phyloP scores from a whole-genome alignment of 208 protist genomes.

The Blastocrithidia nonstop region DNA sequence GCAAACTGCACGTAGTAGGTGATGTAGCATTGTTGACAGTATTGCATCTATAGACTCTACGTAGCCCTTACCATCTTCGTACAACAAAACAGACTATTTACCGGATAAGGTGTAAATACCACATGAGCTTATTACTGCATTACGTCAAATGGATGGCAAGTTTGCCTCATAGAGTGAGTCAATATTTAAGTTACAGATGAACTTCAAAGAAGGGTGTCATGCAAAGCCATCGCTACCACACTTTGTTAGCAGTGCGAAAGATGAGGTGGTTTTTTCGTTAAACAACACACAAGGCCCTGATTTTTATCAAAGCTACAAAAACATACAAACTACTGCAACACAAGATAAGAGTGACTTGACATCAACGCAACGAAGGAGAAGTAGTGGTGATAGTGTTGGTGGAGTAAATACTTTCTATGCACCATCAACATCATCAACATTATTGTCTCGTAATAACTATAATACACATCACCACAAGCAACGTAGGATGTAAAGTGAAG shows the following conservation, averaged over 20 bases:
- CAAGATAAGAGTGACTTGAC: too few relatives aligned
- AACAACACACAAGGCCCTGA: constrained; percentile 15
- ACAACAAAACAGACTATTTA: constrained; percentile 12
- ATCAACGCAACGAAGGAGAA: too few relatives aligned
- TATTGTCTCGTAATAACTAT: too few relatives aligned
- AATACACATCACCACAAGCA: too few relatives aligned
- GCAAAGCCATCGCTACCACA: constrained; percentile 21
- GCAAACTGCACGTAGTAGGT: constrained; percentile 18
- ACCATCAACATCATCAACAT: constrained; percentile 1
- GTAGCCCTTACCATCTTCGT: constrained; percentile 10
- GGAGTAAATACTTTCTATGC: neutral
- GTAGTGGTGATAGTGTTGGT: too few relatives aligned
- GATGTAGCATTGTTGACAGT: constrained; percentile 26
- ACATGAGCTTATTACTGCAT: constrained; percentile 12
- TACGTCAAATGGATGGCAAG: constrained; percentile 18
- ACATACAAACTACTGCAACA: too few relatives aligned
- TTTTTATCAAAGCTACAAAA: constrained; percentile 19
- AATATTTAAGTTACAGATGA: constrained; percentile 41
- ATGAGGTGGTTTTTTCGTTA: constrained; percentile 10
- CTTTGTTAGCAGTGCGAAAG: constrained; percentile 15
- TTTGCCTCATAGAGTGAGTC: constrained; percentile 17
- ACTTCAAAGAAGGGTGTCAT: constrained; percentile 42
- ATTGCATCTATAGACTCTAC: constrained; percentile 33
- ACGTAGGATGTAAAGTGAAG: too few relatives aligned
- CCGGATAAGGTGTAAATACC: constrained; percentile 11